Base-by-base conservation (phyloP, 129 eudicot species). In the Ambrosia trifida region DNA sequence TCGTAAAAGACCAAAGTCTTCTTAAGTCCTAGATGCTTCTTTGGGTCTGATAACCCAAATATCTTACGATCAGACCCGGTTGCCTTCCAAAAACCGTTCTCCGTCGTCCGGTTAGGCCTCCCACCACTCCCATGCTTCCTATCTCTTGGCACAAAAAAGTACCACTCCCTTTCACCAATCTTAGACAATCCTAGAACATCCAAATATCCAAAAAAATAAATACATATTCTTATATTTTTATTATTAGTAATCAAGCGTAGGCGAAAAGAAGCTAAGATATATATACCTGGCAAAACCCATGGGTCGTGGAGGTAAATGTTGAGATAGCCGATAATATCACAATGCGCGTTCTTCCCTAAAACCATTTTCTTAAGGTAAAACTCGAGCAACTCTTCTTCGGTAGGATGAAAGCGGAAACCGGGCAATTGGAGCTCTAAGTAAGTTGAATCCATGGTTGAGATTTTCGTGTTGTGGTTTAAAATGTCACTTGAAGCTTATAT, bases 121-220 rank as follows among this genome's bases (percentile, higher is more conserved):
- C 98, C 96, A 41, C 94, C 91, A 70, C 79, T 85, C 4, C 96
- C 93, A 69, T 86, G 89, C 65, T 79, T 88, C 38, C 77, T 83
- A 76, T 88, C 90, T 59, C 98, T 86, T 20, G 87, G 91, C 70
- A 91, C 98, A 70, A 86, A 88, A 59, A 91, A 91, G 78, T 92
- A 89, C 98, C 96, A 89, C 59, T 92, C 98, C 64, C 98, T 84
- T 68, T 86, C 98, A 73, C 95, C 98, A 52, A 84, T 85, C 79
- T 81, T 92, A 2, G 98, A 91, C 85, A 92, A 60, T 64, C 88
- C 98, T 91, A 81, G 14, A 60, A 13, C 9, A 36, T 36, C 43
- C 43, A 36, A 36, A 5, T 36, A 36, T 36, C 43, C 43, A 36
- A 36, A 36, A 35, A 36, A 4, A 36, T 24, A 0, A 24, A 24